phyloP scores from a whole-genome alignment of 345 rosid genomes.

The Erysimum cheiranthoides region DNA sequence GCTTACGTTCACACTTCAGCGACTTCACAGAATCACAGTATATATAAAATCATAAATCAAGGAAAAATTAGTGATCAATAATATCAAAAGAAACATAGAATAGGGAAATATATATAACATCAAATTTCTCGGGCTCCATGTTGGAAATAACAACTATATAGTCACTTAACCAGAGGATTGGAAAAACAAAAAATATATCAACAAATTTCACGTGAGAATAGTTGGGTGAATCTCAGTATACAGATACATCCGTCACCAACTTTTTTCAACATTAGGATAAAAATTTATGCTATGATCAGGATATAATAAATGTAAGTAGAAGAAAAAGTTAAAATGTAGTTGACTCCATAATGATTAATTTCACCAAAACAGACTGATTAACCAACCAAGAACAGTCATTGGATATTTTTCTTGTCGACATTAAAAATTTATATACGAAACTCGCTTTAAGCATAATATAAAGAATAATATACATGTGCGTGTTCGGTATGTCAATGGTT shows the following conservation, averaged over 20 bases:
- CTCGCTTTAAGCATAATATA: neutral
- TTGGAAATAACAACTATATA: neutral
- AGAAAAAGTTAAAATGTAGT: constrained; percentile 5
- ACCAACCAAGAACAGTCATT: constrained; percentile 15
- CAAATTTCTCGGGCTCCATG: neutral
- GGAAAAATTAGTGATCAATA: neutral
- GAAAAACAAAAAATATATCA: neutral
- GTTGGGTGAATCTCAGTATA: constrained; percentile 20
- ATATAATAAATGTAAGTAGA: neutral
- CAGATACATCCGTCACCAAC: constrained; percentile 42
- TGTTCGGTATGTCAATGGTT: constrained; percentile 39
- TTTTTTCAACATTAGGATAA: neutral
- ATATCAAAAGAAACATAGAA: neutral
- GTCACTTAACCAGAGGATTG: neutral
- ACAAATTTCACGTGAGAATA: too few relatives aligned
- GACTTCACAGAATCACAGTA: neutral
- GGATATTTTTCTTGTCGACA: neutral
- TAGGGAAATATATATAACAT: too few relatives aligned
- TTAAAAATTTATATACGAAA: neutral
- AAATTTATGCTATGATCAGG: neutral
- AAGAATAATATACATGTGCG: constrained; percentile 29
- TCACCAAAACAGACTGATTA: constrained; percentile 22
- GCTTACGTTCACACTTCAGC: neutral
- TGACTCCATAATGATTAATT: constrained; percentile 20
- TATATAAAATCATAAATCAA: neutral